A percentile compares a stretch with the other conserved stretches of the same genome.
These are phyloP conservation scores for Gossypium herbaceum DNA, from an alignment of 345 rosid species.

Conservation along the genomic window DNA sequence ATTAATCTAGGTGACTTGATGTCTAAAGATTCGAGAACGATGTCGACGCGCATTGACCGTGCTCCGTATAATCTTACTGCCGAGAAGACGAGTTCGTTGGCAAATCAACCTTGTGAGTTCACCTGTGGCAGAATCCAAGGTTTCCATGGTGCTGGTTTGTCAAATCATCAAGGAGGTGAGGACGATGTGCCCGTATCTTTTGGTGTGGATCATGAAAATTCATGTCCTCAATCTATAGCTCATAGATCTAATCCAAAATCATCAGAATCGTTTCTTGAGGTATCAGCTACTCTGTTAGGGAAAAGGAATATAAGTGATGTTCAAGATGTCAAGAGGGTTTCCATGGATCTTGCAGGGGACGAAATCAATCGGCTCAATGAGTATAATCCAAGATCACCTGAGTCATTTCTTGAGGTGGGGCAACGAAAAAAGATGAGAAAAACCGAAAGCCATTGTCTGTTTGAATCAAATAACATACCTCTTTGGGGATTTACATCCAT, in stretches of 20 bases:
- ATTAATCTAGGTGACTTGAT: conserved; percentile 25
- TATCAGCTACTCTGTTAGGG: background rate
- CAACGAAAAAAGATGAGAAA: conserved; percentile 34
- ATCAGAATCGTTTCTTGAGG: no score
- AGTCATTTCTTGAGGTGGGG: conserved; percentile 10
- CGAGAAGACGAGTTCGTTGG: conserved; percentile 15
- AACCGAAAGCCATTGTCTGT: conserved; percentile 32
- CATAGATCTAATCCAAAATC: no score
- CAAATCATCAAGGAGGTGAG: background rate
- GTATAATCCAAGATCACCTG: conserved; percentile 23
- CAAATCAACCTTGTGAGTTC: conserved; percentile 13
- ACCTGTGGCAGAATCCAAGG: conserved; percentile 8
- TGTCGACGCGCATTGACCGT: conserved; percentile 5
- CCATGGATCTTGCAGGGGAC: conserved; percentile 16
- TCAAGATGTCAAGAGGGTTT: conserved; percentile 10
- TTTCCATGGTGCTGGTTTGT: background rate
- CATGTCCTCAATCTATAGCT: conserved; percentile 17
- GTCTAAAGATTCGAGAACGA: conserved; percentile 20
- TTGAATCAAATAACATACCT: conserved; percentile 30
- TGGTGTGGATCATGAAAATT: conserved; percentile 9
- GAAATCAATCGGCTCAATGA: conserved; percentile 20
- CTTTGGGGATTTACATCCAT: conserved; percentile 61
- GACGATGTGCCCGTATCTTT: conserved; percentile 11
- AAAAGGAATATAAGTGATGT: background rate
- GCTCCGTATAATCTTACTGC: background rate